Evolutionary conservation across 805 yeast species (phyloP), one percentile per base, ranked within the genome.

Genomic region (Ogataea haglerorum): DNA sequence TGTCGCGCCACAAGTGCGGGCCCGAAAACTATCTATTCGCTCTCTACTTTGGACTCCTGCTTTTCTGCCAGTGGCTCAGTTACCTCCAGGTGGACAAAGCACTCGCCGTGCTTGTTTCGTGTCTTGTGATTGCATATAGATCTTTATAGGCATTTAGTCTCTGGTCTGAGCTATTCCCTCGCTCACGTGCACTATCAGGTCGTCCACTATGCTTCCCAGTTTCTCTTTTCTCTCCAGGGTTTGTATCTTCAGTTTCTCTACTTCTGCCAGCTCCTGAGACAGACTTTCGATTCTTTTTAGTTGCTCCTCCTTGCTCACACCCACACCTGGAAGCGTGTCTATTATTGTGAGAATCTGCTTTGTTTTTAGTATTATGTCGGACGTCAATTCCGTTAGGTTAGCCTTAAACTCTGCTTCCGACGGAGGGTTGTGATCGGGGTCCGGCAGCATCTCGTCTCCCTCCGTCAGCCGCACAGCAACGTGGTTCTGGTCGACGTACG

Each of bases 301-400:
- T 61, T 90, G 98, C 40, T 78, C 82, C 32, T 72, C 76, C 17
- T 85, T 84, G 2, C 90, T 78, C 1, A 84, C 90, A 7, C 95
- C 96, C 2, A 88, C 86, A 10, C 97, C 98, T 0, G 99, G 99
- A 30, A 91, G 67, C 2, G 95, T 79, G 56, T 86, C 95, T 28
- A 91, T 89, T 19, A 91, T 75, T 54, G 85, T 80, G 28, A 86
- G 75, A 12, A 91, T 85, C 60, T 93, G 98, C 52, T 95, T 75
- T 5, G 95, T 78, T 56, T 90, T 90, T 43, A 88, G 64, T 18
- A 90, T 85, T 7, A 91, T 75, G 57, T 91, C 99, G 0, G 85
- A 78, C 2, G 95, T 76, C 7, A 93, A 69, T 57, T 93, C 98
- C 51, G 77, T 78, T 34, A 80, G 72, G 19, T 81, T 84, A 45